These are phyloP conservation scores for Panaeolus papilionaceus DNA, from an alignment of 768 basidiomycete species.

Conservation along the genomic window DNA sequence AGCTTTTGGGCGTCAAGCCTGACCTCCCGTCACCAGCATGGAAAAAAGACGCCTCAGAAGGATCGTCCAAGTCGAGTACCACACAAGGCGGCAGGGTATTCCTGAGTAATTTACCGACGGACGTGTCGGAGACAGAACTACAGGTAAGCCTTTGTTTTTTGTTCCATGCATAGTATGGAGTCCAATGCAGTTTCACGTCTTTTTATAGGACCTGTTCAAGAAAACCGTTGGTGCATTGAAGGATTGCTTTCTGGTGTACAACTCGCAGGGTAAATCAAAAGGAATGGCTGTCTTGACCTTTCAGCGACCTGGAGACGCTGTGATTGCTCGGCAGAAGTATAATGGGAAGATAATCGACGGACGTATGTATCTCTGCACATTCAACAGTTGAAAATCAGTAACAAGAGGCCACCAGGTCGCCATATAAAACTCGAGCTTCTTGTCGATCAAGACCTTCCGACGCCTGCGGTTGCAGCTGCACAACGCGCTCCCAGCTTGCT, in stretches of 20 bases:
- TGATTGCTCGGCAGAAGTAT: constrained; percentile 68
- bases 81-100: constrained; percentile 68
- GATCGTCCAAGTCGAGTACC: constrained; percentile 39
- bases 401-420: constrained; percentile 49
- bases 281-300: constrained; percentile 83
- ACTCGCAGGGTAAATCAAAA: constrained; percentile 75
- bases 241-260: constrained; percentile 76
- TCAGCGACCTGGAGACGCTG: constrained; percentile 67
- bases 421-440: constrained; percentile 73
- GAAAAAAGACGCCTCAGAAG: constrained; percentile 41
- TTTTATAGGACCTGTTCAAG: constrained; percentile 68
- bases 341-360: constrained; percentile 80
- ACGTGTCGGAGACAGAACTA: constrained; percentile 72
- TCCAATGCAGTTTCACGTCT: constrained; percentile 15
- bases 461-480: constrained; percentile 22
- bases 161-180: neutral
- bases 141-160: constrained; percentile 50
- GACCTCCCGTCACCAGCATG: constrained; percentile 67
- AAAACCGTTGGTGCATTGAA: constrained; percentile 79
- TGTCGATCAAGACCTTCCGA: constrained; percentile 46
- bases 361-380: constrained; percentile 43
- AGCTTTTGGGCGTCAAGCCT: constrained; percentile 63
- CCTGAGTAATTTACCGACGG: constrained; percentile 67
- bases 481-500: constrained; percentile 32
- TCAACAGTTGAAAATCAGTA: neutral